Percentiles rank a stretch among this genome's conserved stretches.
These are phyloP conservation scores for Entomortierella parvispora DNA, from an alignment of 192 early-diverging fungal species.

Conservation along the genomic window DNA sequence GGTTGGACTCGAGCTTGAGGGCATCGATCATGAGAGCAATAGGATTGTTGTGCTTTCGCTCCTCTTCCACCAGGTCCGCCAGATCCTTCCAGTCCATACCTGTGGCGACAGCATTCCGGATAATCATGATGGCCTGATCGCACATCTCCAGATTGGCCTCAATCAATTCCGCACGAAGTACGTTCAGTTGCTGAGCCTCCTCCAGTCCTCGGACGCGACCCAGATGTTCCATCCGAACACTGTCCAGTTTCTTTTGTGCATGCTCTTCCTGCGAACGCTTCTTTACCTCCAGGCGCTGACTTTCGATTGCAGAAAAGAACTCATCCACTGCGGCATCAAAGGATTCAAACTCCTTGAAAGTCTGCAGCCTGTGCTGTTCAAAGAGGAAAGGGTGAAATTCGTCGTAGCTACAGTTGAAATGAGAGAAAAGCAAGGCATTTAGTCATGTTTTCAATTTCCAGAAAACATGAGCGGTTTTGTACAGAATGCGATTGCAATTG, in stretches of 20 bases:
- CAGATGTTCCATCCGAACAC: conserved; percentile 80
- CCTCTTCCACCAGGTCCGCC: conserved; percentile 85
- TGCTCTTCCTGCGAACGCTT: conserved; percentile 76
- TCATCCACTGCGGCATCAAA: conserved; percentile 92
- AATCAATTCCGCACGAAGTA: conserved; percentile 84
- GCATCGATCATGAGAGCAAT: conserved; percentile 81
- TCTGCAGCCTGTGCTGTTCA: conserved; percentile 64
- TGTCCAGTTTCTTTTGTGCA: conserved; percentile 86
- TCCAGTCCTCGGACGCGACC: conserved; percentile 83
- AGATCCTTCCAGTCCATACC: conserved; percentile 98
- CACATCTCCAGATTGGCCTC: conserved; percentile 86
- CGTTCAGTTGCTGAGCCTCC: conserved; percentile 72
- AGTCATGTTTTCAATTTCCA: background rate
- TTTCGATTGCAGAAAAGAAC: conserved; percentile 92
- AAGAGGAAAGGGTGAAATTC: conserved; percentile 82
- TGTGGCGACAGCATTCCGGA: conserved; percentile 87
- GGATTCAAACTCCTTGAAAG: conserved; percentile 70
- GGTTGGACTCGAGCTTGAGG: conserved; percentile 83
- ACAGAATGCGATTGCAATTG: too few relatives aligned
- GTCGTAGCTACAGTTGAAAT: conserved; percentile 55
- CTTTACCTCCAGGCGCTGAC: conserved; percentile 80
- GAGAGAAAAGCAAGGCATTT: background rate
- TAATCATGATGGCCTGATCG: conserved; percentile 87
- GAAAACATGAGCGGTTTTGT: too few relatives aligned
- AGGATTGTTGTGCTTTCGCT: conserved; percentile 79